A percentile compares a stretch with the other conserved stretches of the same genome.
Evolutionary conservation across 345 rosid genomes (phyloP).

Genomic region (Anacardium occidentale): DNA sequence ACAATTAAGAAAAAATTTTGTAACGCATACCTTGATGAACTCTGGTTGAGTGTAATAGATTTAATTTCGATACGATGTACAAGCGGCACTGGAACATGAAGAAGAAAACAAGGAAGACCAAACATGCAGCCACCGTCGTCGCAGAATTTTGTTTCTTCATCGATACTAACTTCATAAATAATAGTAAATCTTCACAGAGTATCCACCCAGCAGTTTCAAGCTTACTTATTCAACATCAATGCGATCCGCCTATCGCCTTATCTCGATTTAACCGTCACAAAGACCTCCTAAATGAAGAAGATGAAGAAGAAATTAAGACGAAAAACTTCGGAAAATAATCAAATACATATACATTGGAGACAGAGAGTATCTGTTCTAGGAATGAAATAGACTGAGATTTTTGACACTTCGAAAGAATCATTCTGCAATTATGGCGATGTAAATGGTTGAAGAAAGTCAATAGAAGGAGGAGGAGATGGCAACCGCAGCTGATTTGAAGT

Average conservation of each 20-base stretch:
- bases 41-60: background rate
- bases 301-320: background rate
- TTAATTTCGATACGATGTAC: background rate
- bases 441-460: too few relatives aligned
- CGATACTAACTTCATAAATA: background rate
- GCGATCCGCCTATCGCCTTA: too few relatives aligned
- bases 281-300: too few relatives aligned
- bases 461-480: background rate
- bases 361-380: background rate
- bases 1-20: background rate
- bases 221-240: background rate
- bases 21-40: conserved; percentile 11
- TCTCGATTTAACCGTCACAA: too few relatives aligned
- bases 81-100: background rate
- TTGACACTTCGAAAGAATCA: too few relatives aligned
- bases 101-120: conserved; percentile 2
- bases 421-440: too few relatives aligned
- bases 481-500: too few relatives aligned
- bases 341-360: background rate
- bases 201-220: background rate
- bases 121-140: background rate
- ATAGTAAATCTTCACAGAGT: too few relatives aligned
- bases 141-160: conserved; percentile 14
- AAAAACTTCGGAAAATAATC: too few relatives aligned
- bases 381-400: too few relatives aligned